phyloP scores from a whole-genome alignment of 441 rosid genomes.

The Populus hybrid region DNA sequence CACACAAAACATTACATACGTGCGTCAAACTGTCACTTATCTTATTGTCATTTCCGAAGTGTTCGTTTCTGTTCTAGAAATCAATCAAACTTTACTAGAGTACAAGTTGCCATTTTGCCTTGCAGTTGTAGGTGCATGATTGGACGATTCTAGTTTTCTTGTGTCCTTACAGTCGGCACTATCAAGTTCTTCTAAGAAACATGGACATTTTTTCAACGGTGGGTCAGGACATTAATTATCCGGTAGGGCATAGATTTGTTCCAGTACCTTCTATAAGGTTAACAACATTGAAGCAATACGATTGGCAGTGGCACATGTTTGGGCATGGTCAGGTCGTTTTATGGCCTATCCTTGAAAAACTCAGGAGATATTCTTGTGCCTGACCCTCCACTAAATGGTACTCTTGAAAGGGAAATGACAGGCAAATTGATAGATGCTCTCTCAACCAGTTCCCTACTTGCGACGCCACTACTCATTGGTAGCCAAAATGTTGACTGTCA shows the following conservation, averaged over 20 bases:
- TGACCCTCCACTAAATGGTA: not conserved
- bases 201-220: not conserved
- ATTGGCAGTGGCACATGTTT: constrained; percentile 12
- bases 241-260: constrained; percentile 14
- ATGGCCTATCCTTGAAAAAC: constrained; percentile 10
- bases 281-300: constrained; percentile 9
- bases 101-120: not conserved
- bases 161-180: constrained; percentile 15
- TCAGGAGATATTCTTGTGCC: not conserved
- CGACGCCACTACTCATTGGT: not conserved
- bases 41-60: too few species aligned
- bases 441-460: not conserved
- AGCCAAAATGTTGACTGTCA: too few species aligned
- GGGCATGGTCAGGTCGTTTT: constrained; percentile 6
- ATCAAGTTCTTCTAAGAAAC: not conserved
- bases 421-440: not conserved
- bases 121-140: not conserved
- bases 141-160: constrained; percentile 8
- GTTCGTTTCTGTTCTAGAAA: not conserved
- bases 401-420: constrained; percentile 3
- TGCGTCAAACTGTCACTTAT: too few species aligned
- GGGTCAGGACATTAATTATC: not conserved
- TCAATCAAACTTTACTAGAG: not conserved
- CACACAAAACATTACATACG: too few species aligned
- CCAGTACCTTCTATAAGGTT: not conserved